Conservation (phyloP, 768 basidiomycete genomes). For the Gloeostereum incarnatum region DNA sequence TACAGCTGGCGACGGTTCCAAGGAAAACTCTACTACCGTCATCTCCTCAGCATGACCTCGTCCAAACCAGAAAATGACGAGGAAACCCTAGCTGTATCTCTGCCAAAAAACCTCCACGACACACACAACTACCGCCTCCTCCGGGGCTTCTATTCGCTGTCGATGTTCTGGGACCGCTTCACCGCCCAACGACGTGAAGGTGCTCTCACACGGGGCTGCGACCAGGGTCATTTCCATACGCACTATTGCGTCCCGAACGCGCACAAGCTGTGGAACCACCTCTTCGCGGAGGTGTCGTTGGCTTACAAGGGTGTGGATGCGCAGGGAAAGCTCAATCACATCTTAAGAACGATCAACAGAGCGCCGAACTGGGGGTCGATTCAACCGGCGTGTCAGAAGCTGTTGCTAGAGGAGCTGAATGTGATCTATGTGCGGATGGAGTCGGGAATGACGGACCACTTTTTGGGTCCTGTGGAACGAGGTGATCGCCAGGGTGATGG, state of each 20-base stretch:
- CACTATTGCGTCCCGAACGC: background rate
- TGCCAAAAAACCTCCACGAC: background rate
- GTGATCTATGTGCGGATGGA: too few relatives aligned
- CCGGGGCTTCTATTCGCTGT: background rate
- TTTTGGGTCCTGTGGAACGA: too few relatives aligned
- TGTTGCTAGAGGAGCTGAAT: too few relatives aligned
- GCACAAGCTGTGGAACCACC: background rate
- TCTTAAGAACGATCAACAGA: too few relatives aligned
- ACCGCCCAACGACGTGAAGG: background rate
- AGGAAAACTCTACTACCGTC: background rate
- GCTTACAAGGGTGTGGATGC: too few relatives aligned
- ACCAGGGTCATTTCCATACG: background rate
- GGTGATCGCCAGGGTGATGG: too few relatives aligned
- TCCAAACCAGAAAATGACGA: background rate
- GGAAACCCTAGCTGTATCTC: background rate
- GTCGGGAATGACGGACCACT: too few relatives aligned
- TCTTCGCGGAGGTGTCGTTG: background rate
- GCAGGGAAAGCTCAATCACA: too few relatives aligned
- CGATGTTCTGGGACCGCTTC: background rate
- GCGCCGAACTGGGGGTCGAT: too few relatives aligned
- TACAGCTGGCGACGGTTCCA: background rate
- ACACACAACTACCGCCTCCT: background rate
- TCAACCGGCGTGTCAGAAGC: too few relatives aligned
- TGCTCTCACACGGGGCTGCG: background rate
- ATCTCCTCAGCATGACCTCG: background rate